Base-by-base conservation (phyloP, 495 filamentous ascomycete species). In the Cryomyces minteri region DNA sequence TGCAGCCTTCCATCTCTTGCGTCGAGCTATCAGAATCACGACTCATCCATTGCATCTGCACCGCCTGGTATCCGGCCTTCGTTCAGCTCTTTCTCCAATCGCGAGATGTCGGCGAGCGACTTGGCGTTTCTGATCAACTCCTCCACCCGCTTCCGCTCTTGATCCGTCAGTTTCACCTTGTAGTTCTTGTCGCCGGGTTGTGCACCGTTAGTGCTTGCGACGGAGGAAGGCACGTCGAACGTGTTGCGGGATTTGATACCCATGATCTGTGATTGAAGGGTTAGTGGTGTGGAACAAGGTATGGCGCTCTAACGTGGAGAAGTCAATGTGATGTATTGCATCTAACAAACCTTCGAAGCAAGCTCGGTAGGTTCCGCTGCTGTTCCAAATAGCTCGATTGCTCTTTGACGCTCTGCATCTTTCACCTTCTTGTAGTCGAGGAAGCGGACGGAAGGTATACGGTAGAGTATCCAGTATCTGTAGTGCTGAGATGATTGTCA, bases 341-440 rank as follows among this genome's bases (percentile, higher is more conserved):
- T 9, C 1, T 38, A 14, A 38, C 9, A 14, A 10, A 38, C 34
- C 34, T 41, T 83, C 31, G 76, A 75, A 33, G 88, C 88, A 14
- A 95, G 70, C 10, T 79, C 76, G 0, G 85, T 83, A 4, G 88
- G 90, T 51, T 79, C 73, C 37, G 79, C 70, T 2, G 58, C 51
- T 0, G 77, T 85, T 43, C 90, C 90, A 57, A 96, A 96, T 1
- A 95, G 70, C 58, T 86, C 78, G 33, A 62, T 67, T 0, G 88
- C 86, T 49, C 73, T 69, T 40, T 69, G 58, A 12, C 88, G 79
- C 67, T 99, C 92, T 2, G 67, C 76, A 41, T 88, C 74, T 58
- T 84, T 92, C 31, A 96, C 84, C 64, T 90, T 92, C 44, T 76
- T 72, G 61, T 86, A 95, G 65, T 99, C 92, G 40, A 99, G 70